Base-by-base conservation (phyloP, 2,329 filamentous ascomycete species). In the Fusarium odoratissimum region DNA sequence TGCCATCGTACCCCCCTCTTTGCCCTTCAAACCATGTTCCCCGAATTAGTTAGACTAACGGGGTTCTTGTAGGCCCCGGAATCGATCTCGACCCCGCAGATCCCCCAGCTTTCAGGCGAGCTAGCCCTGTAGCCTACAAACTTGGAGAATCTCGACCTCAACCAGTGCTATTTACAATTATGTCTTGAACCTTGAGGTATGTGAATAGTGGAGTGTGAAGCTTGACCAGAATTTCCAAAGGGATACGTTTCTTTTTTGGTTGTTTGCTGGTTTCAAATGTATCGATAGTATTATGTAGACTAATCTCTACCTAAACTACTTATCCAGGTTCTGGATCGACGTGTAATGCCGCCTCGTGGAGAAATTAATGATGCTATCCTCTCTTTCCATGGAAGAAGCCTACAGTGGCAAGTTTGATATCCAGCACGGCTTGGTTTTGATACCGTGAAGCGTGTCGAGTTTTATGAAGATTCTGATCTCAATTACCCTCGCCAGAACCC, bases 21-120 rank as follows among this genome's bases (percentile, higher is more conserved):
- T 30, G 11, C 9, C 5, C 38, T 42, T 31, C 14, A 41, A 7
- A 31, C 4, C 17, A 25, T 6, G 5, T 28, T 11, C 21, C 37
- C 35, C 9, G 16, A 56, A 42, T 28, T 11, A 41, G 33, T 38
- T 56, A 56, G 52, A 21, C 38, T 42, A 17, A 12, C 52, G 52
- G 38, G 28, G 23, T 31, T 3, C 52, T 56, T 56, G 37, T 30
- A 21, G 23, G 37, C 52, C 28, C 52, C 38, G 52, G 16, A 49
- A 23, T 49, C 30, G 52, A 38, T 48, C 42, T 49, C 5, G 46
- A 41, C 48, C 41, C 59, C 38, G 48, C 59, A 45, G 51, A 44
- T 54, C 25, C 40, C 37, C 41, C 35, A 54, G 46, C 28, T 48
- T 31, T 31, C 2, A 48, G 45, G 28, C 14, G 7, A 31, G 14